Base-by-base conservation (phyloP, 805 yeast genomes). In the Candida multigemmis region DNA sequence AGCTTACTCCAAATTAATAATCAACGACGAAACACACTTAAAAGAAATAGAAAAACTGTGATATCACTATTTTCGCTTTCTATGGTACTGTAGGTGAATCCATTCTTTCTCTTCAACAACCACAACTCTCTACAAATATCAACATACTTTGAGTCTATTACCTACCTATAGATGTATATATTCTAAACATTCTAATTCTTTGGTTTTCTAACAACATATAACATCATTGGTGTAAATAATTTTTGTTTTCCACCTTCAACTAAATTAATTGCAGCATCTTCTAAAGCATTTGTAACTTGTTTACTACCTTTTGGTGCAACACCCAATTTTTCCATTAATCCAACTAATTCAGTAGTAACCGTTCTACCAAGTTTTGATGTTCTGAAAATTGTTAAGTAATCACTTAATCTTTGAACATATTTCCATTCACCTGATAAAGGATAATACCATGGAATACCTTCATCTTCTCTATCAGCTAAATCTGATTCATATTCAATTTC, bases 171-270 rank as follows among this genome's bases (percentile, higher is more conserved):
- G n/a, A n/a, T n/a, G n/a, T n/a, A n/a, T n/a, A n/a, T n/a, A n/a
- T n/a, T n/a, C n/a, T n/a, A n/a, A n/a, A n/a, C n/a, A n/a, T n/a
- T 23, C 10, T 13, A 11, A 22, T 44, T 39, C 33, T 39, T 36
- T 38, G 97, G 97, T 65, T 89, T 89, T 64, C 73, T 79, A 43
- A 73, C 86, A 40, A 91, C 74, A 52, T 77, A 89, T 53, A 91
- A 69, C 91, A 85, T 82, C 98, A 91, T 91, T 47, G 98, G 98
- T 21, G 97, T 89, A 65, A 91, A 91, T 40, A 91, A 68, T 46
- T 81, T 77, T 56, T 79, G 69, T 58, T 69, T 70, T 54, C 96
- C 98, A 58, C 98, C 98, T 31, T 76, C 82, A 32, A 87, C 96
- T 48, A 91, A 72, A 56, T 86, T 87, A 34, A 89, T 77, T 31